Evolutionary conservation across 495 filamentous ascomycete species (phyloP), one percentile per base, ranked within the genome.

Genomic region (Staphylotrichum longicolle): DNA sequence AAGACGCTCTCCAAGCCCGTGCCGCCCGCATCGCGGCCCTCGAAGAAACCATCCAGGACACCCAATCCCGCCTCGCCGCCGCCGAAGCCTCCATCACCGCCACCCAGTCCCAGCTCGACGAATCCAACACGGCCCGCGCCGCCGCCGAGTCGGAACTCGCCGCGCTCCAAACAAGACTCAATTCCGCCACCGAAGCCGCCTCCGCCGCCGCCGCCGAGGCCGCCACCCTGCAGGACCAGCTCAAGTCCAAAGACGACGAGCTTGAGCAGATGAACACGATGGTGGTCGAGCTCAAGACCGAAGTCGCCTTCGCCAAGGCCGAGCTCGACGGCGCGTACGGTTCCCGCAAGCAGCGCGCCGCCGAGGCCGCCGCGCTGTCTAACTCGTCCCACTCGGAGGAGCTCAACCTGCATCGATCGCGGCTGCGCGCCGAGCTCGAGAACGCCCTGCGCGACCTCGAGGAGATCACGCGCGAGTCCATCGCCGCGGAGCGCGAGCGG

Each of bases 281-380:
- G 73, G 81, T 96, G 60, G 89, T 92, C 50, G 86, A 91, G 58
- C 79, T 95, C 51, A 91, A 91, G 59, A 98, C 93, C 42, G 94
- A 98, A 69, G 78, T 96, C 60, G 93, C 93, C 50, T 85, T 98
- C 75, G 89, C 89, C 58, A 91, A 89, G 72, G 94, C 94, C 5
- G 94, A 98, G 77, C 87, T 98, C 40, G 94, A 98, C 68, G 90
- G 91, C 56, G 93, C 94, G 20, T 96, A 96, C 69, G 94, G 91
- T 34, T 84, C 84, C 9, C 79, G 90, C 57, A 83, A 86, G 44
- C 80, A 94, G 72, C 85, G 91, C 30, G 91, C 90, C 5, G 89
- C 89, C 0, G 88, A 91, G 69, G 86, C 83, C 14, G 86, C 90
- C 1, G 79, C 84, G 42, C 82, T 91, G 5, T 82, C 82, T 41